Conservation (phyloP, 2,329 filamentous ascomycete species). For the Metarhizium robertsii region DNA sequence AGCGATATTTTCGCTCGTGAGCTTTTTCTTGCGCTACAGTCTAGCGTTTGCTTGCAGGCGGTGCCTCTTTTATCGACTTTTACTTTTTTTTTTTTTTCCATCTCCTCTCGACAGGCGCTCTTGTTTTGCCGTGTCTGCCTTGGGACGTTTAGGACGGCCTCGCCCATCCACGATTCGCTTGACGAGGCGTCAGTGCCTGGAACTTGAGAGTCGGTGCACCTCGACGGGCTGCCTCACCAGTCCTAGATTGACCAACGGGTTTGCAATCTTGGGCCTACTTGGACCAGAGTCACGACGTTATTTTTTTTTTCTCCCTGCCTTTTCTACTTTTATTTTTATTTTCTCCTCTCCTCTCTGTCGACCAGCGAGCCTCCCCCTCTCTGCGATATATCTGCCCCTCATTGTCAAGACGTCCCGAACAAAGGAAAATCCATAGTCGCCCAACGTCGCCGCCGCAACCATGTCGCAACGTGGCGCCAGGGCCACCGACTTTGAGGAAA, state of each 20-base stretch:
- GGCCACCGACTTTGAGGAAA: slow-evolving; percentile 34
- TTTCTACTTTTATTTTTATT: neutral
- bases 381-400: neutral
- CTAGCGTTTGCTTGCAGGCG: too few relatives aligned
- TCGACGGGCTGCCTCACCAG: neutral
- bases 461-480: slow-evolving; percentile 12
- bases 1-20: neutral
- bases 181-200: neutral
- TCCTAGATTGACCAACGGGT: neutral
- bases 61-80: too few relatives aligned
- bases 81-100: neutral
- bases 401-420: neutral
- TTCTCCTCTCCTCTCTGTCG: neutral
- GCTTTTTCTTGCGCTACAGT: too few relatives aligned
- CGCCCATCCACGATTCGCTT: neutral
- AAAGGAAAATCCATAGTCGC: neutral
- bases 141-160: neutral
- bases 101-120: neutral
- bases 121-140: neutral
- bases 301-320: neutral
- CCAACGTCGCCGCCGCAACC: neutral
- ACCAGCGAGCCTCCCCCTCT: neutral
- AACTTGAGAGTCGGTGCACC: neutral
- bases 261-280: neutral
- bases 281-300: neutral